phyloP scores from a whole-genome alignment of 805 yeast genomes.

The Saccharomyces paradoxus region DNA sequence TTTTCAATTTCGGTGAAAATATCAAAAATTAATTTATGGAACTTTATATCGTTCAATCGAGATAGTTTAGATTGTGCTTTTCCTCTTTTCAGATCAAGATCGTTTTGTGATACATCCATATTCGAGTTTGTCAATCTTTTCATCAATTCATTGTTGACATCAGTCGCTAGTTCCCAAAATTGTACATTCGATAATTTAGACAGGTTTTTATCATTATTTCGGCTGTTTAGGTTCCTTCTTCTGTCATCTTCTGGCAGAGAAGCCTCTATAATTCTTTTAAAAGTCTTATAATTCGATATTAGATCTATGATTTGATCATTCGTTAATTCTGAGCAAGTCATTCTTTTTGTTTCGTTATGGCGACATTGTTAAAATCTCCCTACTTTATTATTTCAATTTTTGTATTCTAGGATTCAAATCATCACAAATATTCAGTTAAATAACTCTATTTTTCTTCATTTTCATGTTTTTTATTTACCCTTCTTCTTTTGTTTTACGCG shows the following conservation, averaged over 20 bases:
- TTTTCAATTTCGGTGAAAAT: conserved; percentile 80
- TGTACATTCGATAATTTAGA: conserved; percentile 73
- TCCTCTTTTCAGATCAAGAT: conserved; percentile 77
- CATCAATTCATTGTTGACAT: conserved; percentile 85
- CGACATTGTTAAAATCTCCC: not conserved
- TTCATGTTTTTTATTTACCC: not conserved
- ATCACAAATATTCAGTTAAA: not conserved
- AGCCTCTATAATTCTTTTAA: not conserved
- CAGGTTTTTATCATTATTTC: conserved; percentile 38
- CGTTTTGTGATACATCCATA: conserved; percentile 47
- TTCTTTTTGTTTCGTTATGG: not conserved
- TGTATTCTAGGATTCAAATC: not conserved
- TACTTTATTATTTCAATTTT: not conserved
- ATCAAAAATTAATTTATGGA: conserved; percentile 84
- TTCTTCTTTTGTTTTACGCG: not conserved
- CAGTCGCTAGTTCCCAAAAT: conserved; percentile 83
- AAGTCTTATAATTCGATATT: not conserved
- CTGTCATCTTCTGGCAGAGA: not conserved
- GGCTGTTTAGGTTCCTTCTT: not conserved
- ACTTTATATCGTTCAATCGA: conserved; percentile 69
- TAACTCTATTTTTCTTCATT: not conserved
- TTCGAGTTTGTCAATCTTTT: conserved; percentile 40
- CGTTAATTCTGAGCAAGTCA: not conserved
- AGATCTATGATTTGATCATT: not conserved
- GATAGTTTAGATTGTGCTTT: conserved; percentile 91